Base-by-base conservation (phyloP, 1,139 yeast genomes). In the Suhomyces yuchorum region DNA sequence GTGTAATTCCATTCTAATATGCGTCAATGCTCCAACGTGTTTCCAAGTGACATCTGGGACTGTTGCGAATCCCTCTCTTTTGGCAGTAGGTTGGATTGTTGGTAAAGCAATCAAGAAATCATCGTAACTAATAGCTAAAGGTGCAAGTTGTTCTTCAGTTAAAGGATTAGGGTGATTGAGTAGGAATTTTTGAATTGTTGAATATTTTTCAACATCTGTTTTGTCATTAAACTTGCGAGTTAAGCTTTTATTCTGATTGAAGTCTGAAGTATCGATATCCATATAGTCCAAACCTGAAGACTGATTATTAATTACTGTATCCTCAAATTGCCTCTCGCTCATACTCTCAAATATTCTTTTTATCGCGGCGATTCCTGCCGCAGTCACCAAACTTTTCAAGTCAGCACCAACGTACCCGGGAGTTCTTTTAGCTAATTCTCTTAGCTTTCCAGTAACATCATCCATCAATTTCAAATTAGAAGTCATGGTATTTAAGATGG, bases 361-460 rank as follows among this genome's bases (percentile, higher is more conserved):
- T 53, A 93, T 92, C 1, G 99, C 98, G 51, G 90, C 81, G 23
- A 92, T 87, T 47, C 99, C 99, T 0, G 99, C 96, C 2, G 97
- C 97, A 0, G 97, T 85, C 0, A 91, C 96, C 51, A 93, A 77
- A 20, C 98, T 96, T 59, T 91, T 91, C 57, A 93, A 76, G 73
- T 93, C 99, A 1, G 99, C 99, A 40, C 99, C 99, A 3, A 93
- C 99, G 67, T 85, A 93, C 12, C 99, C 99, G 0, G 99, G 98
- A 0, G 99, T 95, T 71, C 90, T 71, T 61, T 92, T 92, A 1
- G 99, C 97, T 43, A 93, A 72, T 53, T 80, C 80, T 43, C 71
- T 66, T 61, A 82, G 89, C 56, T 92, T 90, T 56, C 92, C 82
- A 18, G 48, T 41, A 14, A 77, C 81, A 12, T 88, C 92, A 44